phyloP scores from a whole-genome alignment of 306 rosid genomes.

The Cotoneaster glaucophyllus region DNA sequence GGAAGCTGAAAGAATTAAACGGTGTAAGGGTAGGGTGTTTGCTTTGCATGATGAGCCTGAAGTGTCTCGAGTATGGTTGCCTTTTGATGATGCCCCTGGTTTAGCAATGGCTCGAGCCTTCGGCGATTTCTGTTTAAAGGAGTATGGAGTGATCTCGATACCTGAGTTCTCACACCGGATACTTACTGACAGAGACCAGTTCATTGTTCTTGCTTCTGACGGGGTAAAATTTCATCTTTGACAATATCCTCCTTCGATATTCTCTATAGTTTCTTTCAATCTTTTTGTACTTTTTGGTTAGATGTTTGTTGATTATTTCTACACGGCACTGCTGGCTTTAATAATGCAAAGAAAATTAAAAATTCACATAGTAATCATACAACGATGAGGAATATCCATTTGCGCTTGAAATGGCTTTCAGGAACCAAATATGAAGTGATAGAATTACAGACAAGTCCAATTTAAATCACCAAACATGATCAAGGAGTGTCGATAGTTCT shows the following conservation, averaged over 20 bases:
- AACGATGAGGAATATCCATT: background rate
- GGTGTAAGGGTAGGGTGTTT: constrained; percentile 89
- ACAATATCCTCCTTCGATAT: background rate
- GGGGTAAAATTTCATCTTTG: constrained; percentile 53
- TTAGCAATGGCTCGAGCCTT: constrained; percentile 99
- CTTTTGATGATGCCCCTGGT: constrained; percentile 94
- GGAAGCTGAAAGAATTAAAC: constrained; percentile 91
- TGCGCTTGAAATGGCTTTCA: constrained; percentile 4
- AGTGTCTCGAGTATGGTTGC: constrained; percentile 91
- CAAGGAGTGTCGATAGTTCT: background rate
- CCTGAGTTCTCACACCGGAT: constrained; percentile 77
- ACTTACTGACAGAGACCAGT: constrained; percentile 74
- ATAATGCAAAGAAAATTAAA: background rate
- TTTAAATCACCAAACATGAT: background rate
- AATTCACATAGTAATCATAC: background rate
- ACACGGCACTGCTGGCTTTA: background rate
- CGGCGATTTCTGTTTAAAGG: constrained; percentile 94
- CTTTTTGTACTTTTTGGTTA: background rate
- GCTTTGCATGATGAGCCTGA: constrained; percentile 97
- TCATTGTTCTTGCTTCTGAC: constrained; percentile 91
- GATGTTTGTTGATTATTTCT: background rate
- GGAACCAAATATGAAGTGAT: constrained; percentile 1
- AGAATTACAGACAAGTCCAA: background rate
- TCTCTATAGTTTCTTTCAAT: background rate
- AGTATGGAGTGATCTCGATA: constrained; percentile 88